phyloP scores from a whole-genome alignment of 2,329 filamentous ascomycete species.

The Incumbomyces delicatus region DNA sequence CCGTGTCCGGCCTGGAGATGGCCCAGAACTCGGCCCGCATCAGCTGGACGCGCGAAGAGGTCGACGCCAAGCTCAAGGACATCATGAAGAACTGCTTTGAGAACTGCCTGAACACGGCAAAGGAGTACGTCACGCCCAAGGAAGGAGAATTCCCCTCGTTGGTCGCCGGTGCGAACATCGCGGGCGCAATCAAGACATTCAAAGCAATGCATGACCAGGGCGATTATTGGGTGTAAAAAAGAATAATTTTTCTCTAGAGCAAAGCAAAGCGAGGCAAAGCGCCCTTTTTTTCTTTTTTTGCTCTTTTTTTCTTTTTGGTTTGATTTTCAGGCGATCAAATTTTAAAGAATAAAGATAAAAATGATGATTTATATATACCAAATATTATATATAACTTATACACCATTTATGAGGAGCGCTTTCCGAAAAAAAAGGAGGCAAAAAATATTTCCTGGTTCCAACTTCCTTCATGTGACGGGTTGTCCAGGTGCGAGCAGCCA shows the following conservation, averaged over 20 bases:
- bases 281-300: too few species aligned
- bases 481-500: too few species aligned
- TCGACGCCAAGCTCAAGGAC: conserved; percentile 77
- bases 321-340: too few species aligned
- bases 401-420: too few species aligned
- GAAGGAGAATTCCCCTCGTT: conserved; percentile 82
- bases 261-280: too few species aligned
- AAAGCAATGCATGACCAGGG: conserved; percentile 93
- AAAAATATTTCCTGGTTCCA: too few species aligned
- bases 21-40: conserved; percentile 89
- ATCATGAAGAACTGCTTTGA: conserved; percentile 95
- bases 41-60: conserved; percentile 78
- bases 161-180: conserved; percentile 92
- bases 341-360: too few species aligned
- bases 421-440: too few species aligned
- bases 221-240: conserved; percentile 62
- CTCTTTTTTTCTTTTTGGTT: too few species aligned
- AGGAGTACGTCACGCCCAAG: conserved; percentile 69
- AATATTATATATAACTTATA: too few species aligned
- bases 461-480: too few species aligned
- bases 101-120: conserved; percentile 78
- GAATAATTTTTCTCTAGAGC: not conserved
- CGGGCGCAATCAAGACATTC: conserved; percentile 93
- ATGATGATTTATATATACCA: too few species aligned
- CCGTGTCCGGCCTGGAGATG: conserved; percentile 97